Conservation (phyloP, 768 basidiomycete genomes). For the Bullera alba region DNA sequence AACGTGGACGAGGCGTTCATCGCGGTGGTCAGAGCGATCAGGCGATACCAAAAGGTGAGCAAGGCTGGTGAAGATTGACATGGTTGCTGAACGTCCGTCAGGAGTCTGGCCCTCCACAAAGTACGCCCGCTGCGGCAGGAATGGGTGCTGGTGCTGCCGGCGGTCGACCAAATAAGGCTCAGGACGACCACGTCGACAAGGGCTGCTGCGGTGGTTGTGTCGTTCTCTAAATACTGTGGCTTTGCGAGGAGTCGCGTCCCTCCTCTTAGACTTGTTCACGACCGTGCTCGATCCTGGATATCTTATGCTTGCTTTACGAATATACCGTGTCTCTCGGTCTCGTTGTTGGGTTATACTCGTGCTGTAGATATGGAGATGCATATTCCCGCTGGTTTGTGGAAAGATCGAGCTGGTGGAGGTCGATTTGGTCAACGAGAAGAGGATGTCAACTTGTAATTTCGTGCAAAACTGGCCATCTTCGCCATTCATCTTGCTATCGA, state of each 20-base stretch:
- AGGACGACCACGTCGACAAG: conserved; percentile 37
- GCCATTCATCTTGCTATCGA: no score
- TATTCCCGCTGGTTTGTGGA: background rate
- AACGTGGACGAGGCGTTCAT: conserved; percentile 95
- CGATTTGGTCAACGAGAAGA: no score
- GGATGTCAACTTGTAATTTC: no score
- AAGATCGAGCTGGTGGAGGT: background rate
- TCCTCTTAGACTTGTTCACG: background rate
- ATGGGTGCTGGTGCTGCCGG: conserved; percentile 29
- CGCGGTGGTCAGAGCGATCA: conserved; percentile 85
- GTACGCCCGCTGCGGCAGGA: conserved; percentile 14
- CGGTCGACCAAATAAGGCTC: conserved; percentile 23
- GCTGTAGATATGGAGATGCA: background rate
- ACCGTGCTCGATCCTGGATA: background rate
- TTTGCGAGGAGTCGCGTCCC: background rate
- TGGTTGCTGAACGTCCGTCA: conserved; percentile 1
- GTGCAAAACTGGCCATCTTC: no score
- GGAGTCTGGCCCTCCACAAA: conserved; percentile 42
- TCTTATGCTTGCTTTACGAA: background rate
- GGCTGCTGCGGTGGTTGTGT: conserved; percentile 47
- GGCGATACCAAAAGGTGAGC: conserved; percentile 81
- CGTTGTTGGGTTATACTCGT: background rate
- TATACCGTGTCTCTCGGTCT: background rate
- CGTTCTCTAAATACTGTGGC: conserved; percentile 24
- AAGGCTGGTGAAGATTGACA: background rate